Percentiles rank a stretch among this genome's conserved stretches.
These are phyloP conservation scores for Rhizophagus clarus DNA, from an alignment of 192 early-diverging fungal species.

Conservation along the genomic window DNA sequence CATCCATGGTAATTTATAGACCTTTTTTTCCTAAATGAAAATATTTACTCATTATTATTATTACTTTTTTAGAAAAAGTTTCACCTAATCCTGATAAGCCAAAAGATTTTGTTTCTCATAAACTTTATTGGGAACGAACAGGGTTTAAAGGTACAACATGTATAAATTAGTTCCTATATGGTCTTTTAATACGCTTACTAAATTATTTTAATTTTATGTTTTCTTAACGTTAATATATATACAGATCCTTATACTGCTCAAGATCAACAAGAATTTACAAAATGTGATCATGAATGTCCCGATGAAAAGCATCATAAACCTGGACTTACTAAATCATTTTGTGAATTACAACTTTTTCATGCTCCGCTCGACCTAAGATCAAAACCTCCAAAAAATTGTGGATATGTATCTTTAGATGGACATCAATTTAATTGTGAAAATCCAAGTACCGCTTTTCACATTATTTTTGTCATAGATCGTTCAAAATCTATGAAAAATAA, in stretches of 20 bases:
- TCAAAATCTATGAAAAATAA: background rate
- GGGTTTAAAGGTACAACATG: slow-evolving; percentile 16
- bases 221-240: too few species aligned
- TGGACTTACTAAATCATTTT: background rate
- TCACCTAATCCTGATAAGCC: slow-evolving; percentile 1
- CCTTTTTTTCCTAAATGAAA: too few species aligned
- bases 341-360: slow-evolving; percentile 21
- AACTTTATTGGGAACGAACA: slow-evolving; percentile 28
- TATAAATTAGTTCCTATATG: background rate
- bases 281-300: slow-evolving; percentile 24
- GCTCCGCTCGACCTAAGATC: background rate
- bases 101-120: slow-evolving; percentile 32
- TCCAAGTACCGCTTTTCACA: slow-evolving; percentile 19
- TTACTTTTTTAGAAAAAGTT: background rate
- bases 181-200: too few species aligned
- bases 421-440: slow-evolving; percentile 31
- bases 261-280: slow-evolving; percentile 15
- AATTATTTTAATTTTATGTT: too few species aligned
- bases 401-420: slow-evolving; percentile 31
- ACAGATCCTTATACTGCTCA: slow-evolving; percentile 21
- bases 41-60: background rate
- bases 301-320: slow-evolving; percentile 15
- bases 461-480: slow-evolving; percentile 31
- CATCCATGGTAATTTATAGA: slow-evolving; percentile 1
- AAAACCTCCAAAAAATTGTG: background rate